phyloP scores from a whole-genome alignment of 495 filamentous ascomycete species.

The Penicillium antarcticum region DNA sequence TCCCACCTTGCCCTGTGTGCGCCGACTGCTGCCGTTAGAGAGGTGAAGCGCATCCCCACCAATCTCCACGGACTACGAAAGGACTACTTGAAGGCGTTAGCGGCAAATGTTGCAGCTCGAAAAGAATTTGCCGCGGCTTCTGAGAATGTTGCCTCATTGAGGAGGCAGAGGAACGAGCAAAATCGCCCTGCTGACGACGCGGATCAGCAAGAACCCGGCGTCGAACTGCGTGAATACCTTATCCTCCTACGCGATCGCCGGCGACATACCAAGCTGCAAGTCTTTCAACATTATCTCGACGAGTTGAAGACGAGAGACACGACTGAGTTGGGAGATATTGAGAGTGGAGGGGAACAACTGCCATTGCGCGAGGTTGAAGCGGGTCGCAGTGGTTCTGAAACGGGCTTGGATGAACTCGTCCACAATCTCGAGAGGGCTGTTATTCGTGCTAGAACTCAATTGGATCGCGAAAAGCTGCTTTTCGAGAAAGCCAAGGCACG shows the following conservation, averaged over 20 bases:
- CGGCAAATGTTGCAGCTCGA: conserved; percentile 53
- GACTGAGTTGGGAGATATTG: conserved; percentile 45
- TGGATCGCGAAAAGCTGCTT: conserved; percentile 59
- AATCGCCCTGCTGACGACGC: conserved; percentile 15
- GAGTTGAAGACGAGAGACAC: conserved; percentile 37
- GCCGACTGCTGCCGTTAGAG: conserved; percentile 30
- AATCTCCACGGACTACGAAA: conserved; percentile 39
- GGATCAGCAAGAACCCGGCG: conserved; percentile 24
- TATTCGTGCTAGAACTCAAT: conserved; percentile 57
- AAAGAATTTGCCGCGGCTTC: conserved; percentile 41
- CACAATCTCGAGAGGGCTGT: conserved; percentile 64
- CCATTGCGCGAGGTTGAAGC: conserved; percentile 37
- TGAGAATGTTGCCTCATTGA: conserved; percentile 21
- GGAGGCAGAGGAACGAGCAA: conserved; percentile 13
- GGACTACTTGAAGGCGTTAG: conserved; percentile 57
- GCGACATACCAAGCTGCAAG: conserved; percentile 50
- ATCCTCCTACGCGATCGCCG: conserved; percentile 53
- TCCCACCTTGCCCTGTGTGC: conserved; percentile 37
- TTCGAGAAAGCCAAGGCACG: conserved; percentile 53
- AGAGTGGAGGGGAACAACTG: conserved; percentile 37
- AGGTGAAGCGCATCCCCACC: conserved; percentile 36
- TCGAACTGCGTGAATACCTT: conserved; percentile 49
- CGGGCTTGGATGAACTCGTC: conserved; percentile 48
- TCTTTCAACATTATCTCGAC: conserved; percentile 48
- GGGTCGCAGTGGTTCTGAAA: conserved; percentile 3